A percentile compares a stretch with the other conserved stretches of the same genome.
phyloP scores from a whole-genome alignment of 345 rosid genomes.

The Brassica nigra region DNA sequence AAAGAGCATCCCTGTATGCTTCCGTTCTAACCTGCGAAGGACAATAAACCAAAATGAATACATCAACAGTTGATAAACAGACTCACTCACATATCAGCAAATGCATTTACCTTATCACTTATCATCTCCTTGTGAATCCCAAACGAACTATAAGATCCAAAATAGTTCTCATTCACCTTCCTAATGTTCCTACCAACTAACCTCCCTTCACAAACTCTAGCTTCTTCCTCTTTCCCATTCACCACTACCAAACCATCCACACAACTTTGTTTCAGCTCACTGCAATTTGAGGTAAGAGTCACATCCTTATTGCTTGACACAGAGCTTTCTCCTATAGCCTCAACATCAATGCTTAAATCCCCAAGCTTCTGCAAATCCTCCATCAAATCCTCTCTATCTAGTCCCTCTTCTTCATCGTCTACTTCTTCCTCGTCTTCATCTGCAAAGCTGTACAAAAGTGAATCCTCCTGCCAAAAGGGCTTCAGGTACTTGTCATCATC shows the following conservation, averaged over 20 bases:
- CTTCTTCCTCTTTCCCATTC: conserved; percentile 39
- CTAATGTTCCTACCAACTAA: conserved; percentile 51
- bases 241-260: conserved; percentile 20
- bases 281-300: conserved; percentile 42
- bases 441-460: conserved; percentile 72
- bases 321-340: conserved; percentile 34
- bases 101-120: conserved; percentile 72
- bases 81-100: conserved; percentile 13
- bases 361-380: conserved; percentile 56
- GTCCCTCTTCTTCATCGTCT: conserved; percentile 62
- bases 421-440: conserved; percentile 78
- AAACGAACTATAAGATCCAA: conserved; percentile 85
- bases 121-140: conserved; percentile 92
- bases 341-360: conserved; percentile 45
- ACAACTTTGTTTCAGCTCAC: conserved; percentile 33
- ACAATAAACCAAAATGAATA: conserved; percentile 12
- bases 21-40: conserved; percentile 78
- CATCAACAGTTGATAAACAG: conserved; percentile 11
- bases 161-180: conserved; percentile 76
- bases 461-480: conserved; percentile 79
- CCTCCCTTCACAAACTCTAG: conserved; percentile 40
- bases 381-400: conserved; percentile 54
- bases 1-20: conserved; percentile 77
- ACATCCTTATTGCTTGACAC: conserved; percentile 32
- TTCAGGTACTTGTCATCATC: conserved; percentile 66